phyloP scores from a whole-genome alignment of 306 rosid species.

The Cicer pinnatifidum region DNA sequence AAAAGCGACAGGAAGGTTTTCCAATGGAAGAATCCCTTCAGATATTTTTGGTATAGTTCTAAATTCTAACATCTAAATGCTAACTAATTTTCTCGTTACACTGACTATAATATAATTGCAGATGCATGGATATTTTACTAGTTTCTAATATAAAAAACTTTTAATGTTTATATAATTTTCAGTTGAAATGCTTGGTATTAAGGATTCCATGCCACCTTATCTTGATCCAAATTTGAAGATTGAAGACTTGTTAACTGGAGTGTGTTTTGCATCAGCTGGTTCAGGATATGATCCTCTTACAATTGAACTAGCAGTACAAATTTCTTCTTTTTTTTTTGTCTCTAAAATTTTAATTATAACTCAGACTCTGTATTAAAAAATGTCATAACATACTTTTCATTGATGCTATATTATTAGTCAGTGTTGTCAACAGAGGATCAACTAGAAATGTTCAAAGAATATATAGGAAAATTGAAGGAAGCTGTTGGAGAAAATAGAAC shows the following conservation, averaged over 20 bases:
- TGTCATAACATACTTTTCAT: not conserved
- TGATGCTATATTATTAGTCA: conserved; percentile 22
- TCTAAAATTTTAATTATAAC: not conserved
- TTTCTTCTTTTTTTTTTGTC: not conserved
- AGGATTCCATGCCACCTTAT: conserved; percentile 49
- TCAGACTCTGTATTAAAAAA: not conserved
- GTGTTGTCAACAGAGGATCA: conserved; percentile 44
- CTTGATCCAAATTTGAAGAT: conserved; percentile 49
- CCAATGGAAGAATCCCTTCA: conserved; percentile 48
- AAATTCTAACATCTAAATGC: conserved; percentile 1
- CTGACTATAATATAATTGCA: too few species aligned
- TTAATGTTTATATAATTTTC: not conserved
- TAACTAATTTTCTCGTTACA: not conserved
- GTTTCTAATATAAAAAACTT: too few species aligned
- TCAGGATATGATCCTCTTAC: conserved; percentile 56
- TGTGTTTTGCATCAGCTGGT: conserved; percentile 53
- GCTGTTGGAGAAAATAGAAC: conserved; percentile 41
- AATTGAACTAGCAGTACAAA: conserved; percentile 37
- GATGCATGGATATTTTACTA: too few species aligned
- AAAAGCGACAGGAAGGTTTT: conserved; percentile 48
- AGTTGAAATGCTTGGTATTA: conserved; percentile 38
- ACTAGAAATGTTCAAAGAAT: conserved; percentile 43
- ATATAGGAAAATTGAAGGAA: conserved; percentile 35
- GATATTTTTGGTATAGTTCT: conserved; percentile 43
- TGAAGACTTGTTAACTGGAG: conserved; percentile 56